These are phyloP conservation scores for Dysphania ambrosioides DNA, from an alignment of 148 eudicot genomes.

Conservation along the genomic window DNA sequence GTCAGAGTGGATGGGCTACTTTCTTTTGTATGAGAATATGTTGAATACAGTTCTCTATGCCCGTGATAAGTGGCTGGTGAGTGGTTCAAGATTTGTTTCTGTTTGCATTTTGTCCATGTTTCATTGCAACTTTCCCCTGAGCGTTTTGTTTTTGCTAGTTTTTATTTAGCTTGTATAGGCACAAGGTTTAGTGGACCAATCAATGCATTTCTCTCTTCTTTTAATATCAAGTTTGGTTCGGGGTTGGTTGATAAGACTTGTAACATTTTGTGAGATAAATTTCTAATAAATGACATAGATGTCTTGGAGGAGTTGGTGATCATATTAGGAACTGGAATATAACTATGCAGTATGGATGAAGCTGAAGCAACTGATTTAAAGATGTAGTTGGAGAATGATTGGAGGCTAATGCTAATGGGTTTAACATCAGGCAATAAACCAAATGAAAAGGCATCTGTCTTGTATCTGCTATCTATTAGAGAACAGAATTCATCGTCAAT, in stretches of 20 bases:
- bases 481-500: background rate
- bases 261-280: too few relatives aligned
- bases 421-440: background rate
- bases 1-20: slow-evolving; percentile 99
- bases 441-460: background rate
- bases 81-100: slow-evolving; percentile 23
- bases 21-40: slow-evolving; percentile 90
- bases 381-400: background rate
- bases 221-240: background rate
- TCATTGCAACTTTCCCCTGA: background rate
- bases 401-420: background rate
- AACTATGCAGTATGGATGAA: background rate
- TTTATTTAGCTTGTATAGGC: background rate
- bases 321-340: background rate
- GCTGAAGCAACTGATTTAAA: background rate
- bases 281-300: too few relatives aligned
- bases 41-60: slow-evolving; percentile 90
- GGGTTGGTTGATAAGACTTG: background rate
- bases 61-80: slow-evolving; percentile 98
- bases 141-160: background rate
- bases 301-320: background rate
- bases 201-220: background rate
- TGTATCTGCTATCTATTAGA: background rate
- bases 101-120: background rate
- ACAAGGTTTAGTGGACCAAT: background rate